Conservation (phyloP, 768 basidiomycete species). For the Royoungia palumana region DNA sequence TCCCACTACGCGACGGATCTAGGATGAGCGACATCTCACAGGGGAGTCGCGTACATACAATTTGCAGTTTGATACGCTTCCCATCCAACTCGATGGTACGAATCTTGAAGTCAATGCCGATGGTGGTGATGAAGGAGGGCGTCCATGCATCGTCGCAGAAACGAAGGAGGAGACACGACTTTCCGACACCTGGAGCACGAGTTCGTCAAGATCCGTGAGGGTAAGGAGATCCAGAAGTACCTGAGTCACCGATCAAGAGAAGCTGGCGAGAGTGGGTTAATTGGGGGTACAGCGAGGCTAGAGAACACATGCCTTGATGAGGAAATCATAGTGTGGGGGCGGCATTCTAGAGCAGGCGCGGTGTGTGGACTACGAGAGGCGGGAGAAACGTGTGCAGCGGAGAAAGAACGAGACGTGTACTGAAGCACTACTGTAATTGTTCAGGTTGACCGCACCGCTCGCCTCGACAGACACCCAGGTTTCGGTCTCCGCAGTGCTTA, state of each 20-base stretch:
- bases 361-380: neutral
- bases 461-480: too few relatives aligned
- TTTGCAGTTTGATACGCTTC: constrained; percentile 98
- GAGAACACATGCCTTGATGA: constrained; percentile 70
- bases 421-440: neutral
- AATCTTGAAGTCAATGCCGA: constrained; percentile 99
- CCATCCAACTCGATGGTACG: constrained; percentile 98
- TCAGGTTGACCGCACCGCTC: neutral
- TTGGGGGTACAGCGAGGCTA: constrained; percentile 3
- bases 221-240: constrained; percentile 35
- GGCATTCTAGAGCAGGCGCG: constrained; percentile 50
- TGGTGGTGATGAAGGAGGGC: constrained; percentile 98
- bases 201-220: constrained; percentile 8
- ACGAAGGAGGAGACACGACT: constrained; percentile 91
- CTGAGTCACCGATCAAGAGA: constrained; percentile 94
- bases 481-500: constrained; percentile 23
- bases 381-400: neutral
- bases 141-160: constrained; percentile 99
- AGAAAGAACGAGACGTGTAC: neutral
- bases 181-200: constrained; percentile 72
- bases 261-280: constrained; percentile 47
- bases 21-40: neutral
- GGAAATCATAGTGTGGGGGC: constrained; percentile 94
- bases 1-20: constrained; percentile 70
- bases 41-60: constrained; percentile 52